These are phyloP conservation scores for Botryotinia convoluta DNA, from an alignment of 2,329 filamentous ascomycete species.

Conservation along the genomic window DNA sequence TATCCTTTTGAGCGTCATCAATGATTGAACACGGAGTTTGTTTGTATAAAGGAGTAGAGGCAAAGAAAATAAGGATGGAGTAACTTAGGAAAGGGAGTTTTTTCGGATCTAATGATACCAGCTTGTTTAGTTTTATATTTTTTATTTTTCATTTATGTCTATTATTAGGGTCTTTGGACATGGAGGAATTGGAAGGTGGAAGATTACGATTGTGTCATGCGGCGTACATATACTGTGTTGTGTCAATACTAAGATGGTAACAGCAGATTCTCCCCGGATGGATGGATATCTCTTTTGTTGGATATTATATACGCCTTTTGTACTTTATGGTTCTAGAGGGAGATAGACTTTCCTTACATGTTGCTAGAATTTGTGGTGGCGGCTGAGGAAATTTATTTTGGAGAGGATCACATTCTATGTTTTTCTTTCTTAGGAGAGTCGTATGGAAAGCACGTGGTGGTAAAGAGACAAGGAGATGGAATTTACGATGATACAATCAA, in stretches of 20 bases:
- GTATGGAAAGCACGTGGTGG: background rate
- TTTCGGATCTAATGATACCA: constrained; percentile 5
- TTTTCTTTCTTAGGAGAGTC: background rate
- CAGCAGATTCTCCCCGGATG: too few species aligned
- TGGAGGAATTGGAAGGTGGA: background rate
- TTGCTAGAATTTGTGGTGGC: background rate
- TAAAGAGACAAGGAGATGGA: background rate
- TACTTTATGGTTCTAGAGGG: background rate
- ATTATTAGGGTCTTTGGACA: background rate
- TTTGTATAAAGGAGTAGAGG: background rate
- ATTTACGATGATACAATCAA: background rate
- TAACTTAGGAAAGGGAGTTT: background rate
- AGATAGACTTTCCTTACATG: background rate
- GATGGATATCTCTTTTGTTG: background rate
- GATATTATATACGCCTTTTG: background rate
- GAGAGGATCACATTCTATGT: background rate
- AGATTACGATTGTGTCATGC: background rate
- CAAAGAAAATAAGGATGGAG: background rate
- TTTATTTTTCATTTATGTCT: background rate
- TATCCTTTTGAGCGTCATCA: background rate
- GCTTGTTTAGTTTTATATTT: background rate
- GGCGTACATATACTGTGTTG: background rate
- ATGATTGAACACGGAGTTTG: background rate
- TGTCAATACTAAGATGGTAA: background rate
- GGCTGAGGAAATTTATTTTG: background rate